Base-by-base conservation (phyloP, 192 early-diverging fungal species). In the Dissophora ornata region DNA sequence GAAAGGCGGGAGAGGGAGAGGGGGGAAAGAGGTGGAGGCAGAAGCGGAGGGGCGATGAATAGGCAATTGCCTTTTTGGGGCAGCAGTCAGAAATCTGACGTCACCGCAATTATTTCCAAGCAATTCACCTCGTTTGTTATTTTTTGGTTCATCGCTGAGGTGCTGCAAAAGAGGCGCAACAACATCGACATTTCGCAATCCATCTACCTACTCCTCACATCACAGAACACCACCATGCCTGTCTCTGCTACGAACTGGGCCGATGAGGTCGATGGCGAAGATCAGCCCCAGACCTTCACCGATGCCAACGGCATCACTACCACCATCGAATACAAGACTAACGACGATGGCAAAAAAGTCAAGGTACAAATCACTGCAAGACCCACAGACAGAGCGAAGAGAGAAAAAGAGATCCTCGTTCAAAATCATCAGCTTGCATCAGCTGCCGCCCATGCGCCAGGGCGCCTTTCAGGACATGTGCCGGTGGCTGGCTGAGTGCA, bases 341-440 rank as follows among this genome's bases (percentile, higher is more conserved):
- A 95, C 64, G 95, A 94, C 25, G 92, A 95, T 46, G 95, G 96
- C 71, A 92, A 95, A 77, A 94, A 90, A 83, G 94, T 97, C 49
- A 95, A 94, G 83, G 89, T 90, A 85, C 29, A 42, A 50, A 29
- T 44, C 33, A 53, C 16, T 47, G 19, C 45, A 47, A 47, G 8
- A 47, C 1, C 45, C 45, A 47, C 36, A 38, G 36, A 38, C 21
- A 4, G 9, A 16, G 21, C 45, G 4, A 47, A 38, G 12, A 38
- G 36, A 38, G 36, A 38, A 5, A 38, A 5, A 5, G 36, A 38
- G 7, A 38, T 5, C n/a, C n/a, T n/a, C n/a, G n/a, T n/a, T n/a
- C n/a, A n/a, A n/a, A n/a, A n/a, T n/a, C n/a, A n/a, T n/a, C n/a
- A n/a, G n/a, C n/a, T n/a, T n/a, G n/a, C n/a, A n/a, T n/a, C n/a